These are phyloP conservation scores for Citrullus colocynthis DNA, from an alignment of 306 rosid species.

Conservation along the genomic window DNA sequence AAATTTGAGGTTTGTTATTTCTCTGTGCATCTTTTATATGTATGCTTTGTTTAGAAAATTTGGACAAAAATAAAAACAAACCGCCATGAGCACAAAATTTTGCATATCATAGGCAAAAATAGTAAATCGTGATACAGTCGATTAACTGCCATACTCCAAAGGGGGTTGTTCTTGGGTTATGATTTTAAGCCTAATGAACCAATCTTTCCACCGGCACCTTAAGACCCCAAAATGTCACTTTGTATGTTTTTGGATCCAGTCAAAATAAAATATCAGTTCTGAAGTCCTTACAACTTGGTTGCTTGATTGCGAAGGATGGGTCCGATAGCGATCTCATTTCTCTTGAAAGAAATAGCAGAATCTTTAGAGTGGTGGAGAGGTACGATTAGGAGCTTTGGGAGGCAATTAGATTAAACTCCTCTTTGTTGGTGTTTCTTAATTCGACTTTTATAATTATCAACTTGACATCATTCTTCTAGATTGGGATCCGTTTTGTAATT, in stretches of 20 bases:
- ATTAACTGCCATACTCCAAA: neutral
- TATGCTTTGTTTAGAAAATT: neutral
- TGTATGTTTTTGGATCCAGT: neutral
- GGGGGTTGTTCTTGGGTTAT: neutral
- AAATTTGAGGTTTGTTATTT: conserved; percentile 47
- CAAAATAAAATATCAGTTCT: neutral
- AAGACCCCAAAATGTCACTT: neutral
- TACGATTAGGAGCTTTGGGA: no score
- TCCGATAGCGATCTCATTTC: neutral
- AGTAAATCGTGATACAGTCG: neutral
- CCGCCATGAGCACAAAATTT: neutral
- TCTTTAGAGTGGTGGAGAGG: no score
- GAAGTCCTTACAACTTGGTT: neutral
- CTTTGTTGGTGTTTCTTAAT: no score
- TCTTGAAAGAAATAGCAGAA: neutral
- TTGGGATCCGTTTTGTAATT: neutral
- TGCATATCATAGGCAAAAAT: neutral
- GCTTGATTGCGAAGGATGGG: neutral
- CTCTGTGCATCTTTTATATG: neutral
- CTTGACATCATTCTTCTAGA: neutral
- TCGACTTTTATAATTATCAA: no score
- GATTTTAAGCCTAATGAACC: neutral
- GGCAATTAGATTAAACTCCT: no score
- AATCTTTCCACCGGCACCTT: neutral
- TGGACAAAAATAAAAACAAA: neutral